Conservation (phyloP, 352 stramenopile species). For the Globisporangium mamillatum region DNA sequence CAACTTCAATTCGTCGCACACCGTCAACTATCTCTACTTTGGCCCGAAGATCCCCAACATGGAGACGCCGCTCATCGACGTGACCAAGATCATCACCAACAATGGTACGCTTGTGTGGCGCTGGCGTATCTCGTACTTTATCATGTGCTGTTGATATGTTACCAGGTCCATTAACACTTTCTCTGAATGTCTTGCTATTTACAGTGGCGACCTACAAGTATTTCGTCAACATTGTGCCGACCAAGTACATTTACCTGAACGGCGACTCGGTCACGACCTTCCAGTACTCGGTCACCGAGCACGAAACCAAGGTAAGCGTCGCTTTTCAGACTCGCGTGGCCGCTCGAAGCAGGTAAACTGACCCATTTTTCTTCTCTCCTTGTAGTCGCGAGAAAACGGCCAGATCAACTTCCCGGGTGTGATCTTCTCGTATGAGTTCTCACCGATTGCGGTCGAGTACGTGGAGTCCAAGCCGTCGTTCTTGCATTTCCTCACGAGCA, state of each 20-base stretch:
- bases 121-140: background rate
- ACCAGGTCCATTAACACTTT: background rate
- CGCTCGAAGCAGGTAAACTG: background rate
- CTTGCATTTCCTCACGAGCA: constrained; percentile 85
- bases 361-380: background rate
- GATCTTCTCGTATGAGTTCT: constrained; percentile 89
- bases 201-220: constrained; percentile 89
- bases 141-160: background rate
- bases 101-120: constrained; percentile 42
- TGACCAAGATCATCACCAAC: constrained; percentile 77
- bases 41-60: constrained; percentile 79
- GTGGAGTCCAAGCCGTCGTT: constrained; percentile 82
- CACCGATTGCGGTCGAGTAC: constrained; percentile 87
- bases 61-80: constrained; percentile 82
- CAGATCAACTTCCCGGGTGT: constrained; percentile 78
- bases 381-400: constrained; percentile 38
- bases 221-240: constrained; percentile 83
- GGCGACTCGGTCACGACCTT: constrained; percentile 65
- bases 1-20: constrained; percentile 88
- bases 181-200: background rate
- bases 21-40: constrained; percentile 76
- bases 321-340: too few relatives aligned
- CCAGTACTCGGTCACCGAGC: constrained; percentile 89
- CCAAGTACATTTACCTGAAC: constrained; percentile 81
- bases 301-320: constrained; percentile 45